phyloP scores from a whole-genome alignment of 768 basidiomycete genomes.

The Inosperma sp. region DNA sequence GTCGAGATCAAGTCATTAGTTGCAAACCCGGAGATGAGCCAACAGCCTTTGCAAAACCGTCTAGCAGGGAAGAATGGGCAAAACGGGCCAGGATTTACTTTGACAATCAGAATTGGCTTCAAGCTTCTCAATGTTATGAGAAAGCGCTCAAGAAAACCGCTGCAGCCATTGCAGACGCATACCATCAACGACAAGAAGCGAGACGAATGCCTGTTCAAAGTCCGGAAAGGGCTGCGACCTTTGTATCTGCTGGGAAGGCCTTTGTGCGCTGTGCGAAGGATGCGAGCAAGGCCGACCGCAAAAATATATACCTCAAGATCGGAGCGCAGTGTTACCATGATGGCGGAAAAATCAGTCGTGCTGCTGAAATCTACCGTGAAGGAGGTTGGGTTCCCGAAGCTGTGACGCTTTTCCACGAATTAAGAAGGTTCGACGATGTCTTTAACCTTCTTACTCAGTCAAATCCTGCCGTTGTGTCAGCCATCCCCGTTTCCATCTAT shows the following conservation, averaged over 20 bases:
- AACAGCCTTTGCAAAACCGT: constrained; percentile 52
- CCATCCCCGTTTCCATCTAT: constrained; percentile 34
- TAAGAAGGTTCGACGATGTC: constrained; percentile 50
- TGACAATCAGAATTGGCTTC: constrained; percentile 41
- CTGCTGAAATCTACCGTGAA: constrained; percentile 40
- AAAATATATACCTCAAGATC: constrained; percentile 34
- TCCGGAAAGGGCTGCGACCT: constrained; percentile 31
- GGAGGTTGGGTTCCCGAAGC: constrained; percentile 42
- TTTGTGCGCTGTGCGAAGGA: constrained; percentile 41
- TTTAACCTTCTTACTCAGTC: constrained; percentile 40
- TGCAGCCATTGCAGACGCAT: constrained; percentile 46
- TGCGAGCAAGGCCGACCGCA: constrained; percentile 24
- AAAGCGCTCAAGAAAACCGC: constrained; percentile 39
- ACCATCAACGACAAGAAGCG: constrained; percentile 50
- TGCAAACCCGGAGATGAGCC: constrained; percentile 45
- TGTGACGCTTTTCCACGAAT: constrained; percentile 44
- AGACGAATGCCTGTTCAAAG: constrained; percentile 30
- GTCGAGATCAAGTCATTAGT: constrained; percentile 41
- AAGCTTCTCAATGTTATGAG: constrained; percentile 37
- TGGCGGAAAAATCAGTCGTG: constrained; percentile 34
- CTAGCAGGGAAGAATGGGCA: constrained; percentile 41
- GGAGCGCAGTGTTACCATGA: constrained; percentile 45
- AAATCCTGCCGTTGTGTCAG: constrained; percentile 25
- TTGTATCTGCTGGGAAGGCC: constrained; percentile 42
- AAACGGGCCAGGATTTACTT: constrained; percentile 34